phyloP scores from a whole-genome alignment of 2,329 filamentous ascomycete genomes.

The Diaporthe sp. region DNA sequence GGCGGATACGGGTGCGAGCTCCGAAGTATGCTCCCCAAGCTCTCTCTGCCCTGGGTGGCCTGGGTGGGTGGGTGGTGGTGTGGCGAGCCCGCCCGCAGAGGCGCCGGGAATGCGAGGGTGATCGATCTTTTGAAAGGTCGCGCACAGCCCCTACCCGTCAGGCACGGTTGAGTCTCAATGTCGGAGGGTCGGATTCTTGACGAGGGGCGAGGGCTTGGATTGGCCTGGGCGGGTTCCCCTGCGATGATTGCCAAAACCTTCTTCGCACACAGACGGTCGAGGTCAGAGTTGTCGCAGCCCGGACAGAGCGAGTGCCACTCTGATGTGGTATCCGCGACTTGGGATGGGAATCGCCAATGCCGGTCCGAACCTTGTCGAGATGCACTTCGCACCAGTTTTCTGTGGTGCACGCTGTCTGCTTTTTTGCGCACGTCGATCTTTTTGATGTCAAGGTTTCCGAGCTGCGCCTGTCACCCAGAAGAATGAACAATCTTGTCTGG shows the following conservation, averaged over 20 bases:
- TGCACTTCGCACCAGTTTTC: neutral
- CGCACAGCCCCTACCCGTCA: slow-evolving; percentile 25
- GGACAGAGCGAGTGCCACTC: slow-evolving; percentile 4
- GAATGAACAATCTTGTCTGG: slow-evolving; percentile 7
- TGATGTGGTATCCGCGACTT: slow-evolving; percentile 18
- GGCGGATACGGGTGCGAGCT: neutral
- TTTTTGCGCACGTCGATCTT: neutral
- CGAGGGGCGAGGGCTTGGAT: slow-evolving; percentile 4
- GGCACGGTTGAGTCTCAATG: slow-evolving; percentile 1
- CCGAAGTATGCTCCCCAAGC: neutral
- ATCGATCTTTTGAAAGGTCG: slow-evolving; percentile 14
- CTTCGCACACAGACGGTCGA: slow-evolving; percentile 11
- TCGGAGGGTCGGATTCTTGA: neutral
- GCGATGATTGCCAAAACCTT: slow-evolving; percentile 26
- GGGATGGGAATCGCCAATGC: slow-evolving; percentile 25
- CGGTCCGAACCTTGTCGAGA: neutral
- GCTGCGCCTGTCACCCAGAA: neutral
- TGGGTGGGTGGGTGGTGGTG: neutral
- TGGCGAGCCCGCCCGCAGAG: neutral
- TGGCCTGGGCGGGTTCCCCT: slow-evolving; percentile 10
- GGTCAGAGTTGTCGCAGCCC: slow-evolving; percentile 12
- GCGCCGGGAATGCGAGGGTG: slow-evolving; percentile 6
- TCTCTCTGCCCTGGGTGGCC: neutral
- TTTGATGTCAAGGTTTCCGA: slow-evolving; percentile 21
- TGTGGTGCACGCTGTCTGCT: neutral